Base-by-base conservation (phyloP, 495 filamentous ascomycete genomes). In the Aspergillus egyptiacus region DNA sequence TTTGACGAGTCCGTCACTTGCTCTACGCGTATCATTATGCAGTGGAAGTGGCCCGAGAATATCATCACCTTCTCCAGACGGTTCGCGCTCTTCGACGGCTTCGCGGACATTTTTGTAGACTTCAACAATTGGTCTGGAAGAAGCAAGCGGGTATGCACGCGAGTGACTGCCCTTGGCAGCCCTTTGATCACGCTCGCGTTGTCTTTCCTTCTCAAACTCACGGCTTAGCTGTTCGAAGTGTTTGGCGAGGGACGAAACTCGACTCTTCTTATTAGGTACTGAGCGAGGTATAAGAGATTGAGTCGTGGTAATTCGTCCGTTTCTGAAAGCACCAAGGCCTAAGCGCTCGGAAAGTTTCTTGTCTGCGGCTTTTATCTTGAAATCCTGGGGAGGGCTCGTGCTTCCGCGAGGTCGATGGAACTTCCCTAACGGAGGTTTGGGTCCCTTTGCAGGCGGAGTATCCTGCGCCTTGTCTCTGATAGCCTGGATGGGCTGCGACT, bases 171-270 rank as follows among this genome's bases (percentile, higher is more conserved):
- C 84, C 56, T 83, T 88, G n/a, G 87, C 85, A 34, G 86, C 86
- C 48, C 88, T 77, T 57, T 90, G 85, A 39, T 82, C 82, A 60
- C 85, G 79, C 59, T 99, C 91, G 48, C 85, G 85, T 39, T 91
- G 77, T 30, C 94, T 76, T 70, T 97, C 91, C 60, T 90, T 94
- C 59, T 99, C 91, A 55, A 98, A 97, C 56, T 99, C 94, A 5
- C 91, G 85, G 49, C 89, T 95, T 27, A 99, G 67, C 60, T 96
- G 90, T 63, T 99, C 94, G 58, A 97, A 96, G 64, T 97, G 94
- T 58, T 87, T 89, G 11, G 94, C 89, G 24, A 97, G 76, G 5
- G 79, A 87, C 5, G 87, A 90, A 1, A 99, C 94, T 41, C 85
- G 86, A 41, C 85, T 84, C 35, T 70, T 78, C 52, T 74, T 78